Evolutionary conservation across 73 alveolate genomes (phyloP).

Genomic region (Paramecium sexaurelia): DNA sequence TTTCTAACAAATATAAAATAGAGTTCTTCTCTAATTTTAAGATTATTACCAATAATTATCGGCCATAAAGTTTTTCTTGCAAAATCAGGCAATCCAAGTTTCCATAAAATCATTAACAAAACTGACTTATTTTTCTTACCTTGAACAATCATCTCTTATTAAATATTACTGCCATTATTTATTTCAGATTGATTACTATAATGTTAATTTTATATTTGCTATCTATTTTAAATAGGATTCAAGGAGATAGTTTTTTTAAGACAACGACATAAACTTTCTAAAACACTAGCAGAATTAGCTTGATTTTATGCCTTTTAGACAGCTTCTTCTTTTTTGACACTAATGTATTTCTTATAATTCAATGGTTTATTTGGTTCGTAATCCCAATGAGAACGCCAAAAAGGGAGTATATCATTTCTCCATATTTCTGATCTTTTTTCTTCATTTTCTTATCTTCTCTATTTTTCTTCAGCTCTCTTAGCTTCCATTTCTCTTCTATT

Average conservation of each 20-base stretch:
- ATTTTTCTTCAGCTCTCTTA: slow-evolving; percentile 59
- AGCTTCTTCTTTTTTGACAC: slow-evolving; percentile 51
- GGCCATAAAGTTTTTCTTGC: slow-evolving; percentile 91
- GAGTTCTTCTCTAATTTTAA: slow-evolving; percentile 81
- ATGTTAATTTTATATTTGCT: background rate
- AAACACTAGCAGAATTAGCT: background rate
- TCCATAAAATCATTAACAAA: slow-evolving; percentile 74
- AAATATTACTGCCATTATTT: background rate
- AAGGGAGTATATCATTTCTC: slow-evolving; percentile 68
- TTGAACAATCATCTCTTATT: slow-evolving; percentile 1
- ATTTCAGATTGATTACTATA: background rate
- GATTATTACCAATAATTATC: slow-evolving; percentile 79
- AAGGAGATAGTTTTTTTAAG: background rate
- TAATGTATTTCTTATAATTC: slow-evolving; percentile 50
- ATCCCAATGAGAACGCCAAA: slow-evolving; percentile 66
- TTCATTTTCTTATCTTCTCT: slow-evolving; percentile 42
- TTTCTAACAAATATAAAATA: slow-evolving; percentile 67
- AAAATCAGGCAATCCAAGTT: slow-evolving; percentile 90
- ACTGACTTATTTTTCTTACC: slow-evolving; percentile 35
- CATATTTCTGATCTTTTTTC: slow-evolving; percentile 70
- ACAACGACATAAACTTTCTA: slow-evolving; percentile 53
- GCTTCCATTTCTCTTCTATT: slow-evolving; percentile 52
- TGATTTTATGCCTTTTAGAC: slow-evolving; percentile 20
- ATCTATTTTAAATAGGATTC: background rate
- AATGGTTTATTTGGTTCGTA: slow-evolving; percentile 38